Evolutionary conservation across 2,329 filamentous ascomycete species (phyloP), one percentile per base, ranked within the genome.

Genomic region (Xylariaceae sp.): DNA sequence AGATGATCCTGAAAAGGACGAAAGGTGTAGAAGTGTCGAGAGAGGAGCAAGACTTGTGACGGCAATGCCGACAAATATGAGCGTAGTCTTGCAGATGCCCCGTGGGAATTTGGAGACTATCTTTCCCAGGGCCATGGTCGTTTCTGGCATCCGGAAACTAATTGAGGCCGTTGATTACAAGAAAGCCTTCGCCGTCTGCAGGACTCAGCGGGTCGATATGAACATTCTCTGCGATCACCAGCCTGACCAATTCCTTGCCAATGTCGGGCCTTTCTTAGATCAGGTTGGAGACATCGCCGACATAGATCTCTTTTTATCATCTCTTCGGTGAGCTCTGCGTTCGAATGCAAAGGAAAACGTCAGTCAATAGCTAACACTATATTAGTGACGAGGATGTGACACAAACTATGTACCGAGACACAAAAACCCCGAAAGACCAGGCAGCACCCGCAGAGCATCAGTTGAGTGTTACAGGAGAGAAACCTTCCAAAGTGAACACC

Each of bases 21-120:
- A 99, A 68, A 78, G 94, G 62, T 97, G 92, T 66, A 82, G 94
- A 57, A 95, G 83, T 59, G 87, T 99, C 48, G 94, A 99, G 68
- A 83, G 94, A 56, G 94, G 94, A 14, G 90, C 88, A 3, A 85
- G 83, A 43, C 78, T 99, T 12, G 84, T 99, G 18, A 94, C 89
- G 1, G 90, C 90, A 27, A 91, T 96, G 68, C 92, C 94, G 1
- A 89, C 89, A 3, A 87, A 83, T 38, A 94, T 95, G 70, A 87
- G 84, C 46, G 75, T 99, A 9, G 82, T 95, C 1, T 75, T 99
- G 3, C 94, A 99, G 66, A 96, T 96, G 89, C 94, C 94, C 1
- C 81, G 94, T 61, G 94, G 94, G 17, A 99, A 99, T 59, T 73
- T 97, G 1, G 94, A 99, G 69, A 97, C 92, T 0, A 91, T 97